A percentile compares a stretch with the other conserved stretches of the same genome.
phyloP scores from a whole-genome alignment of 2,329 filamentous ascomycete species.

The Emergomyces orientalis region DNA sequence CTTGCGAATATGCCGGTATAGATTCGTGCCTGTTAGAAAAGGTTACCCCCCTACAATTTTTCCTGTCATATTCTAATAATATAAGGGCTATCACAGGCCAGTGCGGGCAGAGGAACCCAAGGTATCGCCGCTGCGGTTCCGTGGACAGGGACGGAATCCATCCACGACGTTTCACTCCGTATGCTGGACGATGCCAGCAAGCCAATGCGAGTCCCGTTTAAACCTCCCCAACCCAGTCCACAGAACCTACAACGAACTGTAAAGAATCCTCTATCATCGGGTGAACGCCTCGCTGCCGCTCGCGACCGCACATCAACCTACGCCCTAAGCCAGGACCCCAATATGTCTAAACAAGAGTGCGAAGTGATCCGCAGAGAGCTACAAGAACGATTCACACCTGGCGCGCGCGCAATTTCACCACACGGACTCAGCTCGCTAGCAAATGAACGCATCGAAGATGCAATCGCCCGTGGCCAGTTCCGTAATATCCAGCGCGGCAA shows the following conservation, averaged over 20 bases:
- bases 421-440: slow-evolving; percentile 72
- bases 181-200: slow-evolving; percentile 63
- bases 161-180: slow-evolving; percentile 67
- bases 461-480: slow-evolving; percentile 86
- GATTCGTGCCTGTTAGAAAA: not conserved
- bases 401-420: slow-evolving; percentile 61
- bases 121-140: slow-evolving; percentile 57
- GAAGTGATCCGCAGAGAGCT: slow-evolving; percentile 64
- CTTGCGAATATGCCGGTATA: slow-evolving; percentile 44
- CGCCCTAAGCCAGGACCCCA: slow-evolving; percentile 43
- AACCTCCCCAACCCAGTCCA: slow-evolving; percentile 32
- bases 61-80: not conserved
- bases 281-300: slow-evolving; percentile 47
- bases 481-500: slow-evolving; percentile 72
- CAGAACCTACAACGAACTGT: slow-evolving; percentile 39
- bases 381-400: slow-evolving; percentile 68
- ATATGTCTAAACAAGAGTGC: slow-evolving; percentile 60
- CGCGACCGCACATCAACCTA: slow-evolving; percentile 51
- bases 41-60: not conserved
- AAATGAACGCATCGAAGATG: slow-evolving; percentile 87
- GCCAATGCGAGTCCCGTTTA: slow-evolving; percentile 40
- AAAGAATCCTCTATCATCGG: slow-evolving; percentile 37
- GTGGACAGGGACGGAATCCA: slow-evolving; percentile 70
- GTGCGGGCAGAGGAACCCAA: slow-evolving; percentile 59
- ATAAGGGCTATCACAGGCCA: slow-evolving; percentile 28